Evolutionary conservation across 23 red algal species (phyloP).

Genomic region (Gracilaria gracilis): DNA sequence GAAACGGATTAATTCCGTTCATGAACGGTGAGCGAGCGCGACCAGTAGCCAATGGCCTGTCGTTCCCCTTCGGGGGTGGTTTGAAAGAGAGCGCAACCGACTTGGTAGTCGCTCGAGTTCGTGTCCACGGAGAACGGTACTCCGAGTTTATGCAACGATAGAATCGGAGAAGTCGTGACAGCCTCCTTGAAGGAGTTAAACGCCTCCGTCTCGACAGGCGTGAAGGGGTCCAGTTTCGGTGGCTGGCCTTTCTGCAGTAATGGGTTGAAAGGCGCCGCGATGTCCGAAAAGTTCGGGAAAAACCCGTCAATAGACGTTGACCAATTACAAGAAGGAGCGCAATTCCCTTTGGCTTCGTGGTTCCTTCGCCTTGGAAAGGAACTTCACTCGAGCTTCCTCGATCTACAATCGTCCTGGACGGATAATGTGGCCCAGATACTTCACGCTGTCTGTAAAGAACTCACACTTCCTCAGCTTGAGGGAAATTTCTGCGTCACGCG

Average conservation of each 20-base stretch:
- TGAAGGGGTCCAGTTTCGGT: neutral
- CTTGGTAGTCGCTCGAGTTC: slow-evolving; percentile 16
- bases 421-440: slow-evolving; percentile 64
- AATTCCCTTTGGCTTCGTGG: slow-evolving; percentile 41
- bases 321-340: slow-evolving; percentile 29
- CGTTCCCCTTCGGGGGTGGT: slow-evolving; percentile 3
- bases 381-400: slow-evolving; percentile 14
- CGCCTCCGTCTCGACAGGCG: neutral
- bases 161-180: slow-evolving; percentile 12
- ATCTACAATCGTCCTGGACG: slow-evolving; percentile 41
- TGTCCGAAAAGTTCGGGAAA: slow-evolving; percentile 35
- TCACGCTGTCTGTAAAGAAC: slow-evolving; percentile 17
- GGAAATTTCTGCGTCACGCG: slow-evolving; percentile 10
- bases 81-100: slow-evolving; percentile 15
- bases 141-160: slow-evolving; percentile 28
- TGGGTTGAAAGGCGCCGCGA: neutral
- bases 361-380: slow-evolving; percentile 8
- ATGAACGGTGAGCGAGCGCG: slow-evolving; percentile 4
- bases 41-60: slow-evolving; percentile 25
- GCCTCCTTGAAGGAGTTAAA: slow-evolving; percentile 15
- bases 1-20: slow-evolving; percentile 36
- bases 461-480: slow-evolving; percentile 69
- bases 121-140: too few species aligned
- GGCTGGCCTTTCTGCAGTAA: slow-evolving; percentile 27
- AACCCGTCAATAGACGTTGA: slow-evolving; percentile 55